These are phyloP conservation scores for Suhomyces tanzawaensis DNA, from an alignment of 805 yeast genomes.

Conservation along the genomic window DNA sequence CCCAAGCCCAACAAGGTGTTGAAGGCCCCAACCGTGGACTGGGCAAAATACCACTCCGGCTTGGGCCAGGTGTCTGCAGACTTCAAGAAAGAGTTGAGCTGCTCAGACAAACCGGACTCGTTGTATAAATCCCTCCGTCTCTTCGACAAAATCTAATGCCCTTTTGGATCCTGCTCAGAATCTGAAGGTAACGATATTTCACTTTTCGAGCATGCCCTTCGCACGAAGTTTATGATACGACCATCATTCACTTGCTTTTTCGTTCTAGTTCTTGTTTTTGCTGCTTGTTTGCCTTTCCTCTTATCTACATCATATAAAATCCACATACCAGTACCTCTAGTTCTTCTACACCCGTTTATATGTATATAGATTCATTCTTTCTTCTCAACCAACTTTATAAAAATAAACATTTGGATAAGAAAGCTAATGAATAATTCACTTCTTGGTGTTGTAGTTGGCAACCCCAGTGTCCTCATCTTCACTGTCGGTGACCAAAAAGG, in stretches of 20 bases:
- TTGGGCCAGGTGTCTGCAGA: conserved; percentile 22
- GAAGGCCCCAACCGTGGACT: conserved; percentile 34
- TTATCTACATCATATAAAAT: neutral
- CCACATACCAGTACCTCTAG: conserved; percentile 1
- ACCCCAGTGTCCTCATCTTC: conserved; percentile 37
- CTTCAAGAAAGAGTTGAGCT: conserved; percentile 11
- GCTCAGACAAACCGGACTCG: conserved; percentile 8
- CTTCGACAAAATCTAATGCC: conserved; percentile 21
- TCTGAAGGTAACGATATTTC: neutral
- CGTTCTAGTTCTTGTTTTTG: conserved; percentile 1
- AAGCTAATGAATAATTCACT: too few species aligned
- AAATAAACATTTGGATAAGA: too few species aligned
- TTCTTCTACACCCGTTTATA: conserved; percentile 3
- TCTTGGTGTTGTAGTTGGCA: neutral
- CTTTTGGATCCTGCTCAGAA: neutral
- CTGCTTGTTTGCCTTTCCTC: neutral
- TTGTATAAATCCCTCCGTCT: conserved; percentile 25
- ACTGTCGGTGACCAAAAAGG: conserved; percentile 43
- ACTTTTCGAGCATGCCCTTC: conserved; percentile 1
- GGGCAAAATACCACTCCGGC: conserved; percentile 37
- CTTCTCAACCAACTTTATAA: neutral
- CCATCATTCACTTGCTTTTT: too few species aligned
- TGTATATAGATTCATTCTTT: conserved; percentile 3
- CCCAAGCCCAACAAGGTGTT: conserved; percentile 34
- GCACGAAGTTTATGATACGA: too few species aligned